Evolutionary conservation across 495 filamentous ascomycete genomes (phyloP).

Genomic region (Penicillium angulare): DNA sequence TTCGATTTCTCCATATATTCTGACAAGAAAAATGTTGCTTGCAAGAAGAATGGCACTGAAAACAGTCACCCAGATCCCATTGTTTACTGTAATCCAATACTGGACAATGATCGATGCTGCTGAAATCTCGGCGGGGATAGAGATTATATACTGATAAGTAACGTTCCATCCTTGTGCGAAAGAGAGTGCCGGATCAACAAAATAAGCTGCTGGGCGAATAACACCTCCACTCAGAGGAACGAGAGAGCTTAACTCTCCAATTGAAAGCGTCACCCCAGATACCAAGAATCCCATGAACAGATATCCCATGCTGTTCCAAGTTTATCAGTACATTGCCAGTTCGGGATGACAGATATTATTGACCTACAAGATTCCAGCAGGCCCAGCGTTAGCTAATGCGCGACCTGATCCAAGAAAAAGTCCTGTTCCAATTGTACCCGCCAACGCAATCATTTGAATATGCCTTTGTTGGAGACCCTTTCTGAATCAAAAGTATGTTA

Average conservation of each 20-base stretch:
- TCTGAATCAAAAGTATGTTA: not conserved
- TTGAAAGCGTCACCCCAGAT: conserved; percentile 18
- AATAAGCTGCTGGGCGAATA: conserved; percentile 25
- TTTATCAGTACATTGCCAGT: not conserved
- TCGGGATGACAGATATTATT: no score
- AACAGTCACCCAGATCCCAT: conserved; percentile 42
- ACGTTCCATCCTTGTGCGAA: conserved; percentile 32
- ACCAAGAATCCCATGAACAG: conserved; percentile 21
- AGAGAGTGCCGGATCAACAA: conserved; percentile 29
- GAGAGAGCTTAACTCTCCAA: conserved; percentile 28
- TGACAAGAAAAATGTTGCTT: conserved; percentile 38
- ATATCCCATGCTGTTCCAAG: conserved; percentile 21
- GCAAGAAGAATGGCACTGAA: conserved; percentile 42
- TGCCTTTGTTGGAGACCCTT: conserved; percentile 26
- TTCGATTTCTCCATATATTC: conserved; percentile 44
- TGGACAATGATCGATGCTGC: conserved; percentile 48
- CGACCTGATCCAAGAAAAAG: conserved; percentile 46
- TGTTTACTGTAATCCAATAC: conserved; percentile 37
- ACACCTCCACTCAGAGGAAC: conserved; percentile 28
- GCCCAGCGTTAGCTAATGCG: conserved; percentile 57
- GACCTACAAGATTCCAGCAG: conserved; percentile 43
- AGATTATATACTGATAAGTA: conserved; percentile 29
- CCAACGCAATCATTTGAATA: conserved; percentile 46
- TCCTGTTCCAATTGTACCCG: conserved; percentile 37
- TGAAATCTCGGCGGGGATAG: conserved; percentile 37